Base-by-base conservation (phyloP, 2,329 filamentous ascomycete species). In the Elsinoe ampelina region DNA sequence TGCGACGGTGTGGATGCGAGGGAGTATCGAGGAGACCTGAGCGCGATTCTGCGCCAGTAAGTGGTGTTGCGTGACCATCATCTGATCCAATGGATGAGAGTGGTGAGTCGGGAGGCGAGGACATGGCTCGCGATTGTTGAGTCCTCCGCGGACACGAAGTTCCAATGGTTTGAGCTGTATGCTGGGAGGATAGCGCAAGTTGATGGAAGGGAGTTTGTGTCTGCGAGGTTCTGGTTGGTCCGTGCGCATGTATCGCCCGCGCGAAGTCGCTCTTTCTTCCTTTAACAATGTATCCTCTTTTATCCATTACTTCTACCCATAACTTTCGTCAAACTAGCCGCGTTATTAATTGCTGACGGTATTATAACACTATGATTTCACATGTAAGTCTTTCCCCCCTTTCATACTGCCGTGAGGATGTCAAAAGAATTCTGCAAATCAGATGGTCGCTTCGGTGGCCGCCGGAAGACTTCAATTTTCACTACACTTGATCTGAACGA, bases 31-130 rank as follows among this genome's bases (percentile, higher is more conserved):
- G 38, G 17, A 47, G 42, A 3, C 20, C 42, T 2, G 54, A n/a
- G 36, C 52, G 52, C 2, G 30, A n/a, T 6, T 52, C 48, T 32
- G 36, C 36, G 41, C 41, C 30, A 42, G 54, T 1, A 11, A 35
- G 54, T 34, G 66, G 67, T 6, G 57, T 54, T 12, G 59, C 58
- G 36, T 60, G 59, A 30, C 82, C 82, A 66, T 81, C 79, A 62
- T 83, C 82, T 47, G 80, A 83, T 61, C 78, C 80, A 61, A 84
- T 78, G 60, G 81, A 81, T 52, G 83, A 86, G 63, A 87, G 79
- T 13, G 59, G 59, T 36, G 59, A 61, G 22, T 61, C 59, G 7
- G 59, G 58, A 10, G 55, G 57, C 19, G 50, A 17, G 32, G 55
- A 51, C 34, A 55, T 58, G 54, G 52, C 8, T 8, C 2, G 2